Conservation (phyloP, 2,329 filamentous ascomycete genomes). For the Pseudogymnoascus sp. region DNA sequence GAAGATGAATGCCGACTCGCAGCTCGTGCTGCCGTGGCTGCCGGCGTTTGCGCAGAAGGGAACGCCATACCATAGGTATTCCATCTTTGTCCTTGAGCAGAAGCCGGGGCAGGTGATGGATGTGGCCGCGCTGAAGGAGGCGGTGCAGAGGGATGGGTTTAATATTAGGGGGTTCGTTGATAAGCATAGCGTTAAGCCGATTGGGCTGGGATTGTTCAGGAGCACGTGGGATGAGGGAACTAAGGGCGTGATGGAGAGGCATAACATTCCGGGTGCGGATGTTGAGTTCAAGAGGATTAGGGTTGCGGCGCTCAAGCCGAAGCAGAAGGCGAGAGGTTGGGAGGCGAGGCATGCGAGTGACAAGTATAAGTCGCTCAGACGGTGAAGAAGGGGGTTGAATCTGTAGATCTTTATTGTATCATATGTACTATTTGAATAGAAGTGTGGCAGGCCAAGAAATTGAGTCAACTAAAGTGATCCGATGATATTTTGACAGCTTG, state of each 20-base stretch:
- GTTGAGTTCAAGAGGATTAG: conserved; percentile 78
- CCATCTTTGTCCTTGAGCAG: conserved; percentile 78
- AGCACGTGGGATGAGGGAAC: conserved; percentile 84
- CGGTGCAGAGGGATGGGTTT: conserved; percentile 58
- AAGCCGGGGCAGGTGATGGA: conserved; percentile 52
- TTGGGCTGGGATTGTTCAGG: conserved; percentile 84
- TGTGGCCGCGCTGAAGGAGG: conserved; percentile 45
- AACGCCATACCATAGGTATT: conserved; percentile 80
- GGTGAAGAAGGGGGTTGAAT: conserved; percentile 11
- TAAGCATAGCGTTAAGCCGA: conserved; percentile 59
- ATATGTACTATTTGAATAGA: conserved; percentile 10
- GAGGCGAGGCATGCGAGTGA: conserved; percentile 56
- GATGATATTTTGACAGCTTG: not conserved
- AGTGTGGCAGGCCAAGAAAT: not conserved
- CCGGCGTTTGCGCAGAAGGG: conserved; percentile 85
- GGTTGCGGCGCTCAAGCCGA: conserved; percentile 58
- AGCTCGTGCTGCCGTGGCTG: conserved; percentile 72
- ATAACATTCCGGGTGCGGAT: conserved; percentile 66
- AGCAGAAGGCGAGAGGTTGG: conserved; percentile 55
- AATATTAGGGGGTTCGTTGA: conserved; percentile 66
- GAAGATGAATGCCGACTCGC: conserved; percentile 48
- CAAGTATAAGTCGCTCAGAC: conserved; percentile 51
- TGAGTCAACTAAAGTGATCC: not conserved
- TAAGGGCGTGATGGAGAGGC: conserved; percentile 74
- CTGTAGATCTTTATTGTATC: conserved; percentile 6